These are phyloP conservation scores for Radiomyces spectabilis DNA, from an alignment of 192 early-diverging fungal genomes.

Conservation along the genomic window DNA sequence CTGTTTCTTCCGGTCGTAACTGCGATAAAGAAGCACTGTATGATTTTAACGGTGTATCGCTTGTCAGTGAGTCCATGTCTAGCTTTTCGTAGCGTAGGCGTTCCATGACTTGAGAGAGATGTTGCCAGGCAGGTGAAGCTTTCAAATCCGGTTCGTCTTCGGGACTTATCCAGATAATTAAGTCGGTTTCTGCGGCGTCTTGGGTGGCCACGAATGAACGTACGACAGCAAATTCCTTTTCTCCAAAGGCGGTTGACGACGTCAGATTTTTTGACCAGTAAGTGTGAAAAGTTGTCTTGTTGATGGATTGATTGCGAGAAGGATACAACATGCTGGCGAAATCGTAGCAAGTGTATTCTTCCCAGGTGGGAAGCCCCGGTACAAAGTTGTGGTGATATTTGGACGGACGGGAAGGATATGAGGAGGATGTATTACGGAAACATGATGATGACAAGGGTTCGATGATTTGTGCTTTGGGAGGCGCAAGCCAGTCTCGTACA, in stretches of 20 bases:
- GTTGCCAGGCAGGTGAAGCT: constrained; percentile 1
- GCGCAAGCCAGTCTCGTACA: constrained; percentile 20
- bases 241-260: no score
- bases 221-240: constrained; percentile 8
- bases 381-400: constrained; percentile 6
- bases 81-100: not conserved
- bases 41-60: constrained; percentile 11
- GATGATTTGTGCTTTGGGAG: not conserved
- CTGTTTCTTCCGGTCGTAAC: not conserved
- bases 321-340: constrained; percentile 8
- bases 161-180: constrained; percentile 21
- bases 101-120: no score
- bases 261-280: not conserved
- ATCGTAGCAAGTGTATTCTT: constrained; percentile 17
- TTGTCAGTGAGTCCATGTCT: constrained; percentile 1
- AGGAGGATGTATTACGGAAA: constrained; percentile 3
- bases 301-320: not conserved
- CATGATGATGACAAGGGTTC: constrained; percentile 23
- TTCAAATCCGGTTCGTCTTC: not conserved
- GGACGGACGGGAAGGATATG: not conserved
- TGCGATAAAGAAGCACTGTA: no score
- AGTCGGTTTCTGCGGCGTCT: not conserved
- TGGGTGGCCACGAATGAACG: constrained; percentile 29
- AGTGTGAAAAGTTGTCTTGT: not conserved
- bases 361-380: constrained; percentile 15